Evolutionary conservation across 225 moss, liverwort and hornwort species (phyloP), one percentile per base, ranked within the genome.

Genomic region (Neckera pumila): DNA sequence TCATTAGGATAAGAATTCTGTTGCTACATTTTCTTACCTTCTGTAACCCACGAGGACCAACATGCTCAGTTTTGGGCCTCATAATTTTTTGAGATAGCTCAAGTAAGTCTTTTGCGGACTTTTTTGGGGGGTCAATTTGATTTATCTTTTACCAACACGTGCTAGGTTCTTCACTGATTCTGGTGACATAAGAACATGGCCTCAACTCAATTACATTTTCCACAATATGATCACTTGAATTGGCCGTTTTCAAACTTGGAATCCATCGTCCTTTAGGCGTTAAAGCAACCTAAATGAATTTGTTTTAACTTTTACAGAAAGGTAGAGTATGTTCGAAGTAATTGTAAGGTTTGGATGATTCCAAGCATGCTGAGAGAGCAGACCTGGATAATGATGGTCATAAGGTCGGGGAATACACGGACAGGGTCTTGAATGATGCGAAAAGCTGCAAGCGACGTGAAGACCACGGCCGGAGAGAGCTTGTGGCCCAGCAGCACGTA

Each of bases 401-500:
- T 82, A 14, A 94, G 74, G 75, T 92, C 88, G 49, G 94, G 93
- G 47, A 91, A n/a, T 42, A 90, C 20, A n/a, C 94, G 93, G 60
- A 94, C 36, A 60, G 93, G 93, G 23, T 91, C 90, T 86, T 94
- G 94, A 18, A 93, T 70, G 81, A 93, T 94, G 86, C 92, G 91
- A 53, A 94, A 93, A 43, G 93, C 92, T n/a, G 91, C 61, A 40
- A 94, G 94, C 12, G 89, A 87, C 51, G 93, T 94, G 89, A 94
- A 94, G 57, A 94, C 87, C 14, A 91, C 91, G 31, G 91, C 85
- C 36, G 94, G 93, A 45, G 91, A 78, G 60, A 95, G 95, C 34
- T 49, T 75, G 88, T 90, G 89, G 72, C 93, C 95, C 62, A 95
- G 91, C 53, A 89, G 79, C 42, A 88, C 85, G 86, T 90, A 95